Base-by-base conservation (phyloP, 2,329 filamentous ascomycete genomes). In the Onygenales sp. region DNA sequence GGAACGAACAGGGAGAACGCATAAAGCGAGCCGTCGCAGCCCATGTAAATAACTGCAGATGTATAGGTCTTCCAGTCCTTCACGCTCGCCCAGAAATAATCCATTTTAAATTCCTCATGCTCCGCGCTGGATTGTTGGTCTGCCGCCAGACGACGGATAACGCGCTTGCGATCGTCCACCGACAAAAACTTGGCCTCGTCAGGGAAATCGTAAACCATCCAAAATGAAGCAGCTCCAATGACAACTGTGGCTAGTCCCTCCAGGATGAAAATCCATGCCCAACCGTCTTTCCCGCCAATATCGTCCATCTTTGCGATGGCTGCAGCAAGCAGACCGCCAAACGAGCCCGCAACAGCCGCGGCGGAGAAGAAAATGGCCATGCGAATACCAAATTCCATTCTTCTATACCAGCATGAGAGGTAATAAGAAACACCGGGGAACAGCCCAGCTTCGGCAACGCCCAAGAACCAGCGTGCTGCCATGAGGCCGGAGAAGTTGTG, bases 301-400 rank as follows among this genome's bases (percentile, higher is more conserved):
- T 85, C 80, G 59, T 88, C 79, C 87, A 95, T 90, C 65, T 93
- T 89, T 14, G 87, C 87, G 58, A 95, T 93, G 0, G 84, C 89
- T 2, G 81, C 84, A 1, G 89, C 89, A 11, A 95, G 76, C 0
- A 95, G 78, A 7, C 87, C 89, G 42, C 87, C 88, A 63, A 95
- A 95, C 0, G 89, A 88, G 1, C 87, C 88, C 1, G 87, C 84
- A 0, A 92, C 70, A 0, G 88, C 86, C 0, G 87, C 87, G 0
- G 86, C 85, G 0, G 84, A 88, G 73, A 91, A 92, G 73, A 90
- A 90, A 56, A 88, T 80, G 17, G 86, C 85, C 48, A 85, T 80
- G 33, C 88, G 80, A 31, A 87, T 76, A 51, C 86, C 87, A 52
- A 91, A 84, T 62, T 92, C 87, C 32, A 77, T 80, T 43, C 87